phyloP scores from a whole-genome alignment of 192 early-diverging fungal genomes.

The Linnemannia hyalina region DNA sequence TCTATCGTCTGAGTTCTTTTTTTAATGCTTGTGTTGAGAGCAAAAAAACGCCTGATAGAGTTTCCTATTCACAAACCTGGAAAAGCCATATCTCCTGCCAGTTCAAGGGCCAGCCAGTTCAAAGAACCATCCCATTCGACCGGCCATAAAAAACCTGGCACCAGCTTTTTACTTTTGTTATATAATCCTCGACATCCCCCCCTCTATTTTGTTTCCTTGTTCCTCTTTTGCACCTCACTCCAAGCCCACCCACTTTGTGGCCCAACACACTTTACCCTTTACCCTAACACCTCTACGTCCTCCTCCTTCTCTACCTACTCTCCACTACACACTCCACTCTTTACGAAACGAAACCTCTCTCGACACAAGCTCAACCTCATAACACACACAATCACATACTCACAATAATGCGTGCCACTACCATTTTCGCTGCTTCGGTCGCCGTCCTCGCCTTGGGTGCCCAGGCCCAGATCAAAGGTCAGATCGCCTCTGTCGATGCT shows the following conservation, averaged over 20 bases:
- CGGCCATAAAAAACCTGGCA: not conserved
- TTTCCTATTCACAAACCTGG: not conserved
- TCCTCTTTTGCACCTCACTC: slow-evolving; percentile 29
- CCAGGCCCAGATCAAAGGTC: slow-evolving; percentile 40
- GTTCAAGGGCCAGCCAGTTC: too few relatives aligned
- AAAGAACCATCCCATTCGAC: not conserved
- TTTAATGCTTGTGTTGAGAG: not conserved
- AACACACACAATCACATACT: slow-evolving; percentile 4
- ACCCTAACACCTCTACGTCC: not conserved
- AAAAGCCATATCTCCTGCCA: not conserved
- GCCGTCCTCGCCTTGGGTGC: slow-evolving; percentile 39
- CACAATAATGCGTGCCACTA: slow-evolving; percentile 36
- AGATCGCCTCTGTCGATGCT: slow-evolving; percentile 41
- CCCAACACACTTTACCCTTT: not conserved
- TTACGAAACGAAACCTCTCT: not conserved
- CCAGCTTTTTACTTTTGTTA: not conserved
- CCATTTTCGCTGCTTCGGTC: slow-evolving; percentile 33
- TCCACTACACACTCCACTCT: not conserved
- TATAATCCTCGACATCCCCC: not conserved
- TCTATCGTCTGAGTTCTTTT: slow-evolving; percentile 3
- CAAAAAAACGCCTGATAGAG: not conserved
- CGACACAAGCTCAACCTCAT: not conserved
- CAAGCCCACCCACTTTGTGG: slow-evolving; percentile 15
- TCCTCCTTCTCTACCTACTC: not conserved
- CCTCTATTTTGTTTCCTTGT: slow-evolving; percentile 8